Conservation (phyloP, 345 rosid genomes). For the Mercurialis annua region DNA sequence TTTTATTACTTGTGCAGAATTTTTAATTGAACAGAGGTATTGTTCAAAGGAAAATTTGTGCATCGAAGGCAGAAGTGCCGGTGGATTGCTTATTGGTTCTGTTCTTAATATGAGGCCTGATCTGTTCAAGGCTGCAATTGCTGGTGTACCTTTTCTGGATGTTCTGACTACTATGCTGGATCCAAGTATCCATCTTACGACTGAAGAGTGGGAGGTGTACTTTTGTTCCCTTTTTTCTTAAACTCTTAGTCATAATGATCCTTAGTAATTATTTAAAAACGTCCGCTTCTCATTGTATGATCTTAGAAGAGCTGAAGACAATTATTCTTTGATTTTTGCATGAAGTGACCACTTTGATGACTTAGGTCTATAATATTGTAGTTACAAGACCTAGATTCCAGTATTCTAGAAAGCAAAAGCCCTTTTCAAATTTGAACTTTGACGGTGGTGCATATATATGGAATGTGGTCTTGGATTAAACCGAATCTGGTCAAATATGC, state of each 20-base stretch:
- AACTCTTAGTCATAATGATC: background rate
- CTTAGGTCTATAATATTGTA: background rate
- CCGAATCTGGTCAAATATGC: too few relatives aligned
- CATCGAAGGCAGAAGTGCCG: conserved; percentile 91
- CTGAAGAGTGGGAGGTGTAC: conserved; percentile 94
- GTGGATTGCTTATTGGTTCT: conserved; percentile 89
- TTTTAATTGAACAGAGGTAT: conserved; percentile 58
- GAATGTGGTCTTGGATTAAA: too few relatives aligned
- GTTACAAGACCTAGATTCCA: background rate
- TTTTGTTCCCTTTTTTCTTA: too few relatives aligned
- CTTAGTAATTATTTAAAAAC: background rate
- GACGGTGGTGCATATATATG: too few relatives aligned
- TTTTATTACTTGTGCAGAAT: conserved; percentile 79
- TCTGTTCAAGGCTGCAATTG: conserved; percentile 82
- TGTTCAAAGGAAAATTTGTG: conserved; percentile 77
- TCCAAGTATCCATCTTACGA: conserved; percentile 89
- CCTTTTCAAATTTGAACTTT: background rate
- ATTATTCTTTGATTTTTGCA: background rate
- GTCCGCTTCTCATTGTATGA: background rate
- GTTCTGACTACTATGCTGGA: conserved; percentile 94
- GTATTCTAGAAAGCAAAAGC: too few relatives aligned
- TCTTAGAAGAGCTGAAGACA: background rate
- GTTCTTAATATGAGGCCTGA: conserved; percentile 97
- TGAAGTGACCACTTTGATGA: too few relatives aligned
- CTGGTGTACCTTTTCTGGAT: conserved; percentile 95